phyloP scores from a whole-genome alignment of 2,329 filamentous ascomycete genomes.

The Diaporthe citriasiana region DNA sequence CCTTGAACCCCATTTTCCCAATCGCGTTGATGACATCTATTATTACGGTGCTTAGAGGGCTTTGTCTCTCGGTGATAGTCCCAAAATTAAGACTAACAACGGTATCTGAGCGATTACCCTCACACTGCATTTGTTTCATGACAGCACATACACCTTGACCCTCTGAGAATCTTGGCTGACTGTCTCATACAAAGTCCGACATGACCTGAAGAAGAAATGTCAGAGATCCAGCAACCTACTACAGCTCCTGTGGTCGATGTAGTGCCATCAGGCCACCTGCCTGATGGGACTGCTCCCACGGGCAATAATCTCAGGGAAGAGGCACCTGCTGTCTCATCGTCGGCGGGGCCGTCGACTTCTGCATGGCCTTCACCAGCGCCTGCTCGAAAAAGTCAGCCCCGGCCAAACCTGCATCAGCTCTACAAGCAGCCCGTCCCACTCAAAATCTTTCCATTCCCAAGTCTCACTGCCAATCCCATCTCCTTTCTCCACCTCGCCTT shows the following conservation, averaged over 20 bases:
- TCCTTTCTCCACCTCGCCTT: slow-evolving; percentile 86
- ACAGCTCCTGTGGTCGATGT: slow-evolving; percentile 36
- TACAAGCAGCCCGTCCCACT: slow-evolving; percentile 87
- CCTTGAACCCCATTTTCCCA: neutral
- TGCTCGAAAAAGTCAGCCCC: slow-evolving; percentile 37
- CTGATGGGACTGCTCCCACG: slow-evolving; percentile 19
- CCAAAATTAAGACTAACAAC: slow-evolving; percentile 88
- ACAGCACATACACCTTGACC: neutral
- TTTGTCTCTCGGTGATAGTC: slow-evolving; percentile 73
- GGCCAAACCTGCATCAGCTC: slow-evolving; percentile 72
- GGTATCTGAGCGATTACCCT: slow-evolving; percentile 83
- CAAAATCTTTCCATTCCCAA: slow-evolving; percentile 85
- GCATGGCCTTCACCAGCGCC: slow-evolving; percentile 43
- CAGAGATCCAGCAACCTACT: slow-evolving; percentile 52
- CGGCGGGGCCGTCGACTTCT: slow-evolving; percentile 41
- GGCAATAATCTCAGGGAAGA: slow-evolving; percentile 9
- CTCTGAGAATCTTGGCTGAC: slow-evolving; percentile 39
- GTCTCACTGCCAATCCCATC: slow-evolving; percentile 91
- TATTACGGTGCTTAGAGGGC: slow-evolving; percentile 69
- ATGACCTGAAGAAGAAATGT: slow-evolving; percentile 62
- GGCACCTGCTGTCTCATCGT: slow-evolving; percentile 43
- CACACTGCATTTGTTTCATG: slow-evolving; percentile 19
- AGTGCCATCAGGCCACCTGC: neutral
- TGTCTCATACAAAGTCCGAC: slow-evolving; percentile 55
- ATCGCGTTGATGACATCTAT: slow-evolving; percentile 74